A percentile compares a stretch with the other conserved stretches of the same genome.
Evolutionary conservation across 2,329 filamentous ascomycete genomes (phyloP).

Genomic region (Fusarium udum): DNA sequence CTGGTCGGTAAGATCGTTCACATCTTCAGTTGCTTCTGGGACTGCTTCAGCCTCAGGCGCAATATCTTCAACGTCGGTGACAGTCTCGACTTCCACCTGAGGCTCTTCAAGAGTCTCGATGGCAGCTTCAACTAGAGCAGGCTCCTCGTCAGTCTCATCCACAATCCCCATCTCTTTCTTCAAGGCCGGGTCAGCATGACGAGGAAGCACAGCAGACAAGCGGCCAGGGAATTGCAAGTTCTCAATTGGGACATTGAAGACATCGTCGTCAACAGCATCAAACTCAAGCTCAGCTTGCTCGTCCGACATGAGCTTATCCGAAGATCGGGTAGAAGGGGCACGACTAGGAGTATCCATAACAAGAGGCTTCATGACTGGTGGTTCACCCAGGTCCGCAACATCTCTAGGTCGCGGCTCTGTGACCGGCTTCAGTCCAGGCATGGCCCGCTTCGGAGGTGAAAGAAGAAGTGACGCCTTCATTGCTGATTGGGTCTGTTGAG

Average conservation of each 20-base stretch:
- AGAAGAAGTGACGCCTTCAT: slow-evolving; percentile 58
- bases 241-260: slow-evolving; percentile 48
- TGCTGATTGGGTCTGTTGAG: slow-evolving; percentile 49
- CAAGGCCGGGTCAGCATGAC: slow-evolving; percentile 53
- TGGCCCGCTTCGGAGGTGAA: slow-evolving; percentile 61
- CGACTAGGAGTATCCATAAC: slow-evolving; percentile 46
- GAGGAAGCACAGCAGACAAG: slow-evolving; percentile 56
- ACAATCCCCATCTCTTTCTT: slow-evolving; percentile 47
- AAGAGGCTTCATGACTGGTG: slow-evolving; percentile 51
- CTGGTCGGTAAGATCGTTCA: slow-evolving; percentile 25
- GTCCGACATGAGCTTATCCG: slow-evolving; percentile 51
- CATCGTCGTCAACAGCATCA: slow-evolving; percentile 43
- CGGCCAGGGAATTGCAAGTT: slow-evolving; percentile 56
- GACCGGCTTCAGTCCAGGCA: slow-evolving; percentile 48
- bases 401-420: slow-evolving; percentile 41
- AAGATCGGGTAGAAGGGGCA: slow-evolving; percentile 42
- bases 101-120: background rate
- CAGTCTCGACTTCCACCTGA: background rate
- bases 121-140: background rate
- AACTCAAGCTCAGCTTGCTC: slow-evolving; percentile 41
- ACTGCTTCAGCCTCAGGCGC: background rate
- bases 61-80: background rate
- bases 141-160: slow-evolving; percentile 41
- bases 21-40: slow-evolving; percentile 14
- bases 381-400: slow-evolving; percentile 37